phyloP scores from a whole-genome alignment of 148 eudicot genomes.

The Amaranthus cruentus region DNA sequence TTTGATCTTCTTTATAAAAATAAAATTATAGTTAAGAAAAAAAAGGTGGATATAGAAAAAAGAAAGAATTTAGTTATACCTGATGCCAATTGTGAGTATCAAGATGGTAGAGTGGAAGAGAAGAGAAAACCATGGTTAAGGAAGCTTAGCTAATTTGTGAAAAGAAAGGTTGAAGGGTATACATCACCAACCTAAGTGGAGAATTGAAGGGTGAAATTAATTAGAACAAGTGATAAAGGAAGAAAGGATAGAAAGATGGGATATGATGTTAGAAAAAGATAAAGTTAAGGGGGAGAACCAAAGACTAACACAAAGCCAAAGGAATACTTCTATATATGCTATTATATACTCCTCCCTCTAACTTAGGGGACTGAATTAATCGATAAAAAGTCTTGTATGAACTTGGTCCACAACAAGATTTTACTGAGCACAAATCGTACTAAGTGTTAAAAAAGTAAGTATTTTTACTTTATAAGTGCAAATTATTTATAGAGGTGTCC shows the following conservation, averaged over 20 bases:
- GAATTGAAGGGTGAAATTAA: neutral
- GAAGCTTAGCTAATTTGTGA: neutral
- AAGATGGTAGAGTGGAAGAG: conserved; percentile 27
- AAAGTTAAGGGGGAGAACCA: neutral
- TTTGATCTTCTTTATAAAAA: neutral
- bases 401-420: too few relatives aligned
- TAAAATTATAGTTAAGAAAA: neutral
- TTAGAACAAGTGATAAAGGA: neutral
- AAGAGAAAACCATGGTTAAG: conserved; percentile 17
- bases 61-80: neutral
- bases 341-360: too few relatives aligned
- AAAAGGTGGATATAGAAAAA: neutral
- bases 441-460: too few relatives aligned
- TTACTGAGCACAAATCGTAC: too few relatives aligned
- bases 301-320: too few relatives aligned
- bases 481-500: too few relatives aligned
- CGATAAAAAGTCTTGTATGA: too few relatives aligned
- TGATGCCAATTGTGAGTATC: conserved; percentile 26
- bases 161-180: conserved; percentile 19
- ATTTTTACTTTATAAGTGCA: too few relatives aligned
- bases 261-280: conserved; percentile 12
- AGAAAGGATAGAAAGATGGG: neutral
- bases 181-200: conserved; percentile 7
- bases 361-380: too few relatives aligned
- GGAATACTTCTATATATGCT: too few relatives aligned